Conservation (phyloP, 768 basidiomycete genomes). For the Daedaleopsis sinensis region DNA sequence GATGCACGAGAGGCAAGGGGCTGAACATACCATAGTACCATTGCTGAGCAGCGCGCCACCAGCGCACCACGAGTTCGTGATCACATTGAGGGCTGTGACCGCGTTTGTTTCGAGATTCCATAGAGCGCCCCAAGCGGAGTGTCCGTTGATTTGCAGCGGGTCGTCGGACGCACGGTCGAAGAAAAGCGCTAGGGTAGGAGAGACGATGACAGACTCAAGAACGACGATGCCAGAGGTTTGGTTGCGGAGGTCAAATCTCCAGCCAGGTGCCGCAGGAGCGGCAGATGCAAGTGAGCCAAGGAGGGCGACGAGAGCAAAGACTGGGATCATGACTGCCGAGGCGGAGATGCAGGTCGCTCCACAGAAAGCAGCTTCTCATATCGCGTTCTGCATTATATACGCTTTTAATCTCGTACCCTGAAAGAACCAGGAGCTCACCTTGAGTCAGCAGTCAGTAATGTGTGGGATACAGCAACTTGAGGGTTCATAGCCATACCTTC, state of each 20-base stretch:
- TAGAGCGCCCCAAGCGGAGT: constrained; percentile 81
- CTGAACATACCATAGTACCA: constrained; percentile 58
- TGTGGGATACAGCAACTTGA: too few species aligned
- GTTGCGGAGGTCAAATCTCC: constrained; percentile 41
- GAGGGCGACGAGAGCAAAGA: neutral
- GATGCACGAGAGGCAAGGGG: neutral
- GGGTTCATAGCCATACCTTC: too few species aligned
- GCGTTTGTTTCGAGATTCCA: constrained; percentile 68
- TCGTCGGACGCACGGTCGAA: constrained; percentile 88
- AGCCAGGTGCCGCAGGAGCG: constrained; percentile 14
- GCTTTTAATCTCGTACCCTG: too few species aligned
- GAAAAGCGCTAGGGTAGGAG: constrained; percentile 67
- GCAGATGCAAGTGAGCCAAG: neutral
- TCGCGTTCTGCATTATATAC: too few species aligned
- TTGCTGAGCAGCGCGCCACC: constrained; percentile 77
- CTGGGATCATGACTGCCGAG: too few species aligned
- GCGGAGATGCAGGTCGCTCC: too few species aligned
- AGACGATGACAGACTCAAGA: constrained; percentile 75
- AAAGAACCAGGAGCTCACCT: too few species aligned
- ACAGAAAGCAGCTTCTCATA: too few species aligned
- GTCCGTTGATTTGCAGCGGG: constrained; percentile 68
- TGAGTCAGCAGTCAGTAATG: too few species aligned
- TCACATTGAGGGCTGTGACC: constrained; percentile 60
- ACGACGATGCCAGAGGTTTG: constrained; percentile 77
- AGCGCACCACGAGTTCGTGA: constrained; percentile 86